Base-by-base conservation (phyloP, 2,329 filamentous ascomycete genomes). In the Cercospora berteroae region DNA sequence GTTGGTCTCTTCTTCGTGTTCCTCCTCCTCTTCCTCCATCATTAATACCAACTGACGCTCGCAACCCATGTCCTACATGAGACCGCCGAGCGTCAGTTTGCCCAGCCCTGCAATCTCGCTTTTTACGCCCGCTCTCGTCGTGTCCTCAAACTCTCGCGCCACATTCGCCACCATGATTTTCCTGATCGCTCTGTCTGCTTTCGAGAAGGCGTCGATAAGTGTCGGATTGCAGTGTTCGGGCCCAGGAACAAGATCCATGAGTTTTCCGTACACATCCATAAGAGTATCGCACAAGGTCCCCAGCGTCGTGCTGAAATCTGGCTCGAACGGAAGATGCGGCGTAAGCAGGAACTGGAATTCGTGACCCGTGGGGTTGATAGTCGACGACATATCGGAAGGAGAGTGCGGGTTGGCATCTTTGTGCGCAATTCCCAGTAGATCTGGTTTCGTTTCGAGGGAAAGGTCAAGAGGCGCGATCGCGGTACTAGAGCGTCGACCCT, bases 301-400 rank as follows among this genome's bases (percentile, higher is more conserved):
- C 81, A 98, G 98, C 0, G 94, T 97, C 81, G 96, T 93, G 79
- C 94, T 95, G 76, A 97, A 99, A 80, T 99, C 95, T 0, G 95
- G 95, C 71, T 98, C 94, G 76, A 99, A 99, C 0, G 95, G 95
- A 58, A 99, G 82, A 16, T 89, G 90, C 0, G 95, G 95, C n/a
- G 94, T 98, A 20, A 97, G 85, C 1, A 99, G 84, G 77, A 94
- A 89, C 0, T 89, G 88, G 78, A 97, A 99, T 75, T 96, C 92
- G 42, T 93, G 93, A 0, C 91, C 90, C 50, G 91, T 82, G 25
- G 93, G 84, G 70, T 93, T 91, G 69, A 75, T 57, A 60, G 74
- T 73, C 23, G 70, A 70, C 16, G 67, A 66, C 29, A 69, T 59
- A 16, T 77, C 74, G 9, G 63, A 60, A 4, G 75, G 75, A 10